Base-by-base conservation (phyloP, 129 eudicot species). In the Saposhnikovia divaricata region DNA sequence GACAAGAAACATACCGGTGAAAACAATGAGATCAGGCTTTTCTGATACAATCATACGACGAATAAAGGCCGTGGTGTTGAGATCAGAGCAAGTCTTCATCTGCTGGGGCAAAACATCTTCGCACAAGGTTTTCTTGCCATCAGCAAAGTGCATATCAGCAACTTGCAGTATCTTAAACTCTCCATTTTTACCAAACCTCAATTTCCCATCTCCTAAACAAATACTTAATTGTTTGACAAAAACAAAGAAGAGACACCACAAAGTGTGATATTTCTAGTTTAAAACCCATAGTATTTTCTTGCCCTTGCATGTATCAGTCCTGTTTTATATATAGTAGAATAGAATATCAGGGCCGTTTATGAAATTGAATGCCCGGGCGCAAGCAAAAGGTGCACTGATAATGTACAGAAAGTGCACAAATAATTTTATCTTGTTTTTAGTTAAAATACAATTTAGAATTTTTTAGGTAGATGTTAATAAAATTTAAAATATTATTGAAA, bases 91-190 rank as follows among this genome's bases (percentile, higher is more conserved):
- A 51, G 82, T 77, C 11, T 87, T 34, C 59, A 85, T 55, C 86
- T 91, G 97, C 15, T 70, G 34, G 0, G 96, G 93, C 16, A 94
- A 82, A n/a, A 94, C 98, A 46, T 94, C 91, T 79, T 81, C 77
- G 78, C 98, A 94, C 14, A 83, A 65, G 4, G 98, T 91, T 8
- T 27, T 81, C 61, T 77, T 81, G 77, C 98, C 98, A 78, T 94
- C 82, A 37, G 89, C 98, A 69, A 77, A 94, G 84, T 94, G 97
- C 96, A 93, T 93, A 63, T 93, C 98, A 28, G 98, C 98, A 45
- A 93, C 91, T 80, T 93, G 98, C 61, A 93, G 82, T 72, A 93
- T 90, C 86, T 80, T 87, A 63, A 93, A 90, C 84, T 92, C 89
- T 27, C 97, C 97, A 40, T 80, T 87, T 12, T 59, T 46, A 71